Evolutionary conservation across 495 filamentous ascomycete genomes (phyloP).

Genomic region (Glutinoglossum americanum): DNA sequence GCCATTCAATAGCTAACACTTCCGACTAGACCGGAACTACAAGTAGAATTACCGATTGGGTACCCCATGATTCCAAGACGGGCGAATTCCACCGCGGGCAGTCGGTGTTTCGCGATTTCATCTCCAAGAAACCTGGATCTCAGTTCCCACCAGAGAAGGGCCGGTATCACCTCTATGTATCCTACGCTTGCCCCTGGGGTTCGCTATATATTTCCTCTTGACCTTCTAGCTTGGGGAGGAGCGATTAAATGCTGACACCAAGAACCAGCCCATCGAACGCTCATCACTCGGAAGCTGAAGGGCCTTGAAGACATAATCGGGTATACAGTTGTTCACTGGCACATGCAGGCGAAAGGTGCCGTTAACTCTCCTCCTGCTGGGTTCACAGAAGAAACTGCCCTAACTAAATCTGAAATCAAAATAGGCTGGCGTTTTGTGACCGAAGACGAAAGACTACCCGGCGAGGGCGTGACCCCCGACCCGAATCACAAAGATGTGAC

Average conservation of each 20-base stretch:
- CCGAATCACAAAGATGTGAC: constrained; percentile 27
- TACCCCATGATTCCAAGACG: constrained; percentile 42
- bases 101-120: constrained; percentile 48
- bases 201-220: constrained; percentile 7
- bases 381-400: neutral
- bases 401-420: neutral
- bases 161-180: constrained; percentile 51
- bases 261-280: constrained; percentile 34
- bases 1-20: neutral
- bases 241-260: constrained; percentile 4
- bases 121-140: constrained; percentile 39
- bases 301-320: constrained; percentile 43
- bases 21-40: constrained; percentile 2
- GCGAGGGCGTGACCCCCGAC: constrained; percentile 3
- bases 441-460: constrained; percentile 1
- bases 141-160: constrained; percentile 45
- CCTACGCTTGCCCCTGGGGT: constrained; percentile 56
- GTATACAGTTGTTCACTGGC: constrained; percentile 47
- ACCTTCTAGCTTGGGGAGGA: neutral
- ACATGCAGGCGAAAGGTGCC: constrained; percentile 36
- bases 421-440: constrained; percentile 8
- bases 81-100: constrained; percentile 78
- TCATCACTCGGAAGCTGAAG: constrained; percentile 45
- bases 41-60: constrained; percentile 63
- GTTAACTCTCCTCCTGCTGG: neutral